A percentile compares a stretch with the other conserved stretches of the same genome.
phyloP scores from a whole-genome alignment of 2,329 filamentous ascomycete species.

The Pestalotiopsis sp. region DNA sequence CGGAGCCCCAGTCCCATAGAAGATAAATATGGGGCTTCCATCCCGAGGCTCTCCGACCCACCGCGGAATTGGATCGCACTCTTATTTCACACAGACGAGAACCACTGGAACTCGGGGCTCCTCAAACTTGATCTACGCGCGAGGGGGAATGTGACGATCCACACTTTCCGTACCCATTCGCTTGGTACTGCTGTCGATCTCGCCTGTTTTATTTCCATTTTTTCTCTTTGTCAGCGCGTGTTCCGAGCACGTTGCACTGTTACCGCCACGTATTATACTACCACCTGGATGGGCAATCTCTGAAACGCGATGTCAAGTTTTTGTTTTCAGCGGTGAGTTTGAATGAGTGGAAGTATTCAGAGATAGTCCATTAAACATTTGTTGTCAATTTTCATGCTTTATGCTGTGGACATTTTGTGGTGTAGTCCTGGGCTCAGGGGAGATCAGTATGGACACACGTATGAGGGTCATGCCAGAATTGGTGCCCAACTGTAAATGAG shows the following conservation, averaged over 20 bases:
- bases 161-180: background rate
- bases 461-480: background rate
- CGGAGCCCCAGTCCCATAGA: background rate
- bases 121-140: background rate
- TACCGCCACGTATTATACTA: background rate
- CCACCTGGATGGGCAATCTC: background rate
- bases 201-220: background rate
- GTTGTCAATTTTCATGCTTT: background rate
- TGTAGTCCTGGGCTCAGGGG: background rate
- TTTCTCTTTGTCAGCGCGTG: background rate
- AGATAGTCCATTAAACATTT: background rate
- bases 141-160: background rate
- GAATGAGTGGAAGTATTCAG: background rate
- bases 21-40: background rate
- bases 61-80: background rate
- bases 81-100: background rate
- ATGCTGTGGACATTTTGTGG: background rate
- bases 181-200: background rate
- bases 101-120: background rate
- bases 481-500: background rate
- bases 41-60: background rate
- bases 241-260: background rate
- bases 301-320: background rate
- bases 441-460: background rate
- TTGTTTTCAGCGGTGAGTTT: background rate